Base-by-base conservation (phyloP, 352 stramenopile species). In the Globisporangium rhizosaccharum region DNA sequence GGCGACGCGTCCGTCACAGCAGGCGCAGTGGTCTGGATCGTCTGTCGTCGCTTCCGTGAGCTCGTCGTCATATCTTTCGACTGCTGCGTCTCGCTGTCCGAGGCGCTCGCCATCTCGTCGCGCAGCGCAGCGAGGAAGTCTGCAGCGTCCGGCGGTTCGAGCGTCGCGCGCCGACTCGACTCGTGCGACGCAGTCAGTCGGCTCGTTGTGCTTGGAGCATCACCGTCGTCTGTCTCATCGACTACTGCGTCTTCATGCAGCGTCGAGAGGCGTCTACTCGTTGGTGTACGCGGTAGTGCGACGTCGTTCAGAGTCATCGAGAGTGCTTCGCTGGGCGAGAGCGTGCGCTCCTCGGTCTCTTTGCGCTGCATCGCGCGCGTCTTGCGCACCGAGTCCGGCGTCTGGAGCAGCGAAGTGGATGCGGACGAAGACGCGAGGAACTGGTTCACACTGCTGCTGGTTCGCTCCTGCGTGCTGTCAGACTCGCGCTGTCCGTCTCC, bases 81-180 rank as follows among this genome's bases (percentile, higher is more conserved):
- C 45, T 49, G 18, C 28, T 51, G 3, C 49, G 51, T 4, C 46
- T 61, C 33, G 10, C 18, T 58, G n/a, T 10, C 23, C 18, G 68
- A 71, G 15, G n/a, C 9, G 15, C 11, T 30, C 1, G 55, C 30
- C 18, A 57, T 30, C 41, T 51, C 58, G 25, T 70, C 37, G 39
- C 67, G 67, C 39, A 89, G 44, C 17, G 74, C 70, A 9, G 73
- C 59, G 10, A 89, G 59, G 17, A 88, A 75, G 8, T 68, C 63
- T 17, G 69, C 67, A 0, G 68, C 78, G 41, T 84, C 79, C 0
- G 57, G 68, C 6, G 74, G 68, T 57, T 88, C 79, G 23, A 92
- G 52, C 25, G 79, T 92, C 36, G 69, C n/a, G 10, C 79, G 71
- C 14, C 70, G 71, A 12, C 45, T 61, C 49, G 57, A 51, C 41